Evolutionary conservation across 495 filamentous ascomycete species (phyloP).

Genomic region (Pyrenopolyporus hunteri): DNA sequence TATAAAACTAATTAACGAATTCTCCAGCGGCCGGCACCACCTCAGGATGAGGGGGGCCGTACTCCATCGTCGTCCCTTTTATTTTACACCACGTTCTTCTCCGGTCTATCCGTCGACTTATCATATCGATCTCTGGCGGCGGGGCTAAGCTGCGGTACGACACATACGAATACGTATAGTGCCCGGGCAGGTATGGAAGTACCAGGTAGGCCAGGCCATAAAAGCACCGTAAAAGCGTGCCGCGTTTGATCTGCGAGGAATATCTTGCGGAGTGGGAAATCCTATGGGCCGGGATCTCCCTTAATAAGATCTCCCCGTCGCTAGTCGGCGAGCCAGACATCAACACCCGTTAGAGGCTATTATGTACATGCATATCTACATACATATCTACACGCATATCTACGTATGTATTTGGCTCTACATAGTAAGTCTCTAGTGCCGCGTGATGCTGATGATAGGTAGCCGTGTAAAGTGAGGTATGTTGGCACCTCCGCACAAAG

Average conservation of each 20-base stretch:
- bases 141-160: slow-evolving; percentile 23
- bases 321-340: slow-evolving; percentile 9
- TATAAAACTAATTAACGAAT: background rate
- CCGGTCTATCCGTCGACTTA: slow-evolving; percentile 23
- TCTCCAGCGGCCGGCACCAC: background rate
- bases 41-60: slow-evolving; percentile 6
- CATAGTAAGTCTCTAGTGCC: too few species aligned
- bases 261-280: slow-evolving; percentile 34
- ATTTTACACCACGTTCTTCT: slow-evolving; percentile 29
- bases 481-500: background rate
- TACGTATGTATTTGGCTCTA: too few species aligned
- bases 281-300: slow-evolving; percentile 28
- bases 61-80: slow-evolving; percentile 37
- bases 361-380: background rate
- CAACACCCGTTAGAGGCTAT: slow-evolving; percentile 3
- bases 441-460: background rate
- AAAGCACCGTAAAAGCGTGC: slow-evolving; percentile 18
- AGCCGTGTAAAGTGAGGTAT: background rate
- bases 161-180: too few species aligned
- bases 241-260: slow-evolving; percentile 33
- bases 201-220: too few species aligned
- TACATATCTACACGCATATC: too few species aligned
- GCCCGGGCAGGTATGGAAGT: too few species aligned
- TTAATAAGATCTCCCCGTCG: slow-evolving; percentile 33
- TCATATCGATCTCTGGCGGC: slow-evolving; percentile 13